Base-by-base conservation (phyloP, 164 flowering plant species). In the Annona cherimola region DNA sequence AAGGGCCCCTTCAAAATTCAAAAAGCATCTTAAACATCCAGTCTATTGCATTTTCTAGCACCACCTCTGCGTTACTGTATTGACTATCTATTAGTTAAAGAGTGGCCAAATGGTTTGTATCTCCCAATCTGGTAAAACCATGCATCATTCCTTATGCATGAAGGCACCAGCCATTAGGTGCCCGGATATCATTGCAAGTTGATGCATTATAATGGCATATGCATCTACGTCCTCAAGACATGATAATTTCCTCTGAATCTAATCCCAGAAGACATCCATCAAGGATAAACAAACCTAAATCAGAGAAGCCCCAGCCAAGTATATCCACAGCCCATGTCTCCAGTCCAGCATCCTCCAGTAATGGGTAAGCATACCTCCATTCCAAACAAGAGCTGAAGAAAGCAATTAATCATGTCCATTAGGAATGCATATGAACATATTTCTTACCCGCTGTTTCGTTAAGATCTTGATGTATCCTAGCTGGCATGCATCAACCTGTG, bases 261-360 rank as follows among this genome's bases (percentile, higher is more conserved):
- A 50, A 4, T 41, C 20, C 6, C 45, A 73, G 70, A 46, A 40
- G 4, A 40, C 18, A 63, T 45, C 42, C 12, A 16, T 8, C 45
- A 8, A 71, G 18, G 59, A 57, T 40, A 35, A 40, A 75, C 82
- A 68, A 63, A 91, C 98, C 96, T 79, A 95, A 83, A 81, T 91
- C 94, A 77, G 90, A 89, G 84, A 95, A 95, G 42, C 98, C 99
- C 99, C 99, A 95, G 5, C 99, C 99, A 72, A 95, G 94, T 77
- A 95, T 76, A 72, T 95, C 99, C 61, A 93, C 69, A 45, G 94
- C 97, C 99, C 99, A 95, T 26, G 91, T 81, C 80, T 91, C 98
- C 62, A 91, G 43, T n/a, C 94, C 92, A 63, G 94, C 96, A 73
- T 91, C 89, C 85, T 95, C 99, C 41, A 95, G 92, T 83, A 91